Percentiles rank a stretch among this genome's conserved stretches.
Evolutionary conservation across 495 filamentous ascomycete genomes (phyloP).

Genomic region (Neurospora sp.): DNA sequence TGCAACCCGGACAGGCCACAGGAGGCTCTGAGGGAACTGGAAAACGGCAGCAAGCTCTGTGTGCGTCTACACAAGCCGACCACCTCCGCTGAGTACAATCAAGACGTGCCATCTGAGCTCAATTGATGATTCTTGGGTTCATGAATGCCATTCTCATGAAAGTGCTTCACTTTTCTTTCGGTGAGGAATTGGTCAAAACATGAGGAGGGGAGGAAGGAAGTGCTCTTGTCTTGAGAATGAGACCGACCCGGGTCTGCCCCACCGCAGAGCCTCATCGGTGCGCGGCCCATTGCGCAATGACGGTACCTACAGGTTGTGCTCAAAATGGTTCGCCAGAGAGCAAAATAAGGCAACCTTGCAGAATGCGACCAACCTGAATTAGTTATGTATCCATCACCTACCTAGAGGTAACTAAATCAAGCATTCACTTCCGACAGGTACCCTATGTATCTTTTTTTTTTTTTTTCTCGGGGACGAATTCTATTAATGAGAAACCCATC

Average conservation of each 20-base stretch:
- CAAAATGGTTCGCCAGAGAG: too few species aligned
- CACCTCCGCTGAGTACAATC: not conserved
- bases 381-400: too few species aligned
- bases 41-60: not conserved
- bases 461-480: too few species aligned
- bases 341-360: too few species aligned
- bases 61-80: not conserved
- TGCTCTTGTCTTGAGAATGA: not conserved
- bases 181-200: not conserved
- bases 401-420: too few species aligned
- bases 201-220: not conserved
- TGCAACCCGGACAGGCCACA: not conserved
- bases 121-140: not conserved
- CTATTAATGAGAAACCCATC: not conserved
- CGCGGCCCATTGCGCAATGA: too few species aligned
- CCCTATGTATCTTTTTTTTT: too few species aligned
- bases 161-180: not conserved
- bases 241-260: too few species aligned
- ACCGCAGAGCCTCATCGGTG: not conserved
- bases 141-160: not conserved
- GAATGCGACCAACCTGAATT: too few species aligned
- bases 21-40: not conserved
- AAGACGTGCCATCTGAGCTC: not conserved
- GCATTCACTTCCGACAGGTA: too few species aligned
- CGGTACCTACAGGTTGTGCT: too few species aligned